A percentile compares a stretch with the other conserved stretches of the same genome.
Evolutionary conservation across 768 basidiomycete genomes (phyloP).

Genomic region (Antrodiella citrinella): DNA sequence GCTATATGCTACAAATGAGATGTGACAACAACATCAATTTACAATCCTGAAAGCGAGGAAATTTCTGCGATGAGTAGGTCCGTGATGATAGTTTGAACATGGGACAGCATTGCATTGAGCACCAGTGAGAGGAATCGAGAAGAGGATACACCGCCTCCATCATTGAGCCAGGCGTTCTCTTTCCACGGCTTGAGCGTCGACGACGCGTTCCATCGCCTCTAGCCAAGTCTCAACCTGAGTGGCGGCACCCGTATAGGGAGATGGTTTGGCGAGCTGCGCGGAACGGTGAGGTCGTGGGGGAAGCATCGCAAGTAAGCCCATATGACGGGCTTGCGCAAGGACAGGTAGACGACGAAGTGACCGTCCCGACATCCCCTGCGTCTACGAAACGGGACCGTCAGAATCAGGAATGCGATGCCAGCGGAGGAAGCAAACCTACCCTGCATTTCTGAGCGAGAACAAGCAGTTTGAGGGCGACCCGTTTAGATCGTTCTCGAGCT

Average conservation of each 20-base stretch:
- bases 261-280: not conserved
- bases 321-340: conserved; percentile 79
- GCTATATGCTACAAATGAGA: not conserved
- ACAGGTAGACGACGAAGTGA: conserved; percentile 91
- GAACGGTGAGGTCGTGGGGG: not conserved
- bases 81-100: too few species aligned
- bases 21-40: not conserved
- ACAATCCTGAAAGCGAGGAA: too few species aligned
- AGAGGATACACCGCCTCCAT: too few species aligned
- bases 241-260: conserved; percentile 18
- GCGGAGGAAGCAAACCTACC: conserved; percentile 37
- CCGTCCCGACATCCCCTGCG: conserved; percentile 85
- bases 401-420: not conserved
- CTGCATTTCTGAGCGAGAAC: conserved; percentile 69
- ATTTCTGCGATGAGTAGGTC: too few species aligned
- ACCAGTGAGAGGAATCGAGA: too few species aligned
- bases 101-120: too few species aligned
- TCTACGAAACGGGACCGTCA: conserved; percentile 37
- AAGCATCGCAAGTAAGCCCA: conserved; percentile 39
- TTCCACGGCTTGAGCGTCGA: conserved; percentile 49
- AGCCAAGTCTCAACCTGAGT: conserved; percentile 65
- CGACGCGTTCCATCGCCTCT: conserved; percentile 74
- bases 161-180: conserved; percentile 32
- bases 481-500: conserved; percentile 41
- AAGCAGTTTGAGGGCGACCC: conserved; percentile 50